Base-by-base conservation (phyloP, 345 rosid genomes). In the Acer negundo region DNA sequence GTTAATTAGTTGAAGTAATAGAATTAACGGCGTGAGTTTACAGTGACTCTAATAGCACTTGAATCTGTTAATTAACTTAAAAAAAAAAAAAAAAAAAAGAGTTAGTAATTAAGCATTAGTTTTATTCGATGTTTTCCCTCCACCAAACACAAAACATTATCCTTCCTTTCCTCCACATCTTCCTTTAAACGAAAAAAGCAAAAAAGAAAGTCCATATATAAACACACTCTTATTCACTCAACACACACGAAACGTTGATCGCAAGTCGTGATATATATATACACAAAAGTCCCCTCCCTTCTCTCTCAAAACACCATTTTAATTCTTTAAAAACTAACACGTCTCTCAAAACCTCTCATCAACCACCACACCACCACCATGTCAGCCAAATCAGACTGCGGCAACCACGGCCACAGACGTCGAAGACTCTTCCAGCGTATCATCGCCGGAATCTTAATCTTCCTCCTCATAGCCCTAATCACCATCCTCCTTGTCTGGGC, bases 401-500 rank as follows among this genome's bases (percentile, higher is more conserved):
- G 70, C 46, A 63, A 86, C 26, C 97, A 90, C 83, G 72, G 74
- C 35, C 0, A 13, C 64, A 67, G 55, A 49, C 75, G 84, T 67
- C 84, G 77, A 69, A 77, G 13, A 69, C 15, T 77, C n/a, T 24
- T 80, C 86, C 85, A 85, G 0, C 77, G 64, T 13, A 75, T 90
- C 76, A 47, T 84, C 73, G 74, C 77, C 67, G 83, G 88, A 0
- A 83, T 97, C 70, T 74, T 89, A 38, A 20, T 93, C 80, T 79
- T 90, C 89, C 59, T 80, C 80, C 80, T 93, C 82, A 28, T 93
- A 10, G 83, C 77, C 70, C 85, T 93, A 1, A 26, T 93, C 76
- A 83, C 84, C 2, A 80, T 94, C 80, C 91, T 97, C 77, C 77
- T 97, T 10, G 69, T 88, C 12, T 97, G 97, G 97, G 97, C 97